Evolutionary conservation across 495 filamentous ascomycete genomes (phyloP), one percentile per base, ranked within the genome.

Genomic region (Penicillium silybi): DNA sequence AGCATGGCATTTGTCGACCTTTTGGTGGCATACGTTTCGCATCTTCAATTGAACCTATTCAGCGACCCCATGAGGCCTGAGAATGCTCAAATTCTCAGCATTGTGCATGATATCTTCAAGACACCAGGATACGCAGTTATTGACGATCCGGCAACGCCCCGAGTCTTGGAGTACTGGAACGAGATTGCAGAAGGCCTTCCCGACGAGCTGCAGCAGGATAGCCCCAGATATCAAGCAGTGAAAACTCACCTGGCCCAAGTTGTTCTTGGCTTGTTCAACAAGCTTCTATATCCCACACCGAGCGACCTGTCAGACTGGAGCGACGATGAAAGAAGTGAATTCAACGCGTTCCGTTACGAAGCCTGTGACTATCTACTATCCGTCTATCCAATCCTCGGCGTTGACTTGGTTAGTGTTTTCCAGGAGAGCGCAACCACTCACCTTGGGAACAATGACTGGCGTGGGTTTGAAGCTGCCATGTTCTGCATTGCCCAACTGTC

Each of bases 91-190:
- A 47, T 75, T n/a, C 70, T 85, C 11, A 50, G 65, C 13, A 69
- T 76, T 7, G 66, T 88, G 11, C 77, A 80, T 46, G 80, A 81
- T 1, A 74, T 97, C 17, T 76, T 92, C 42, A 80, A 78, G 23
- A 81, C 82, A 6, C 79, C 86, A 34, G 90, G 90, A 7, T 83
- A 85, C 64, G 83, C 89, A 3, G 85, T 85, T 4, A 82, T 82
- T 20, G 89, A 95, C 15, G 89, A 97, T 58, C 73, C 78, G 39
- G 83, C 95, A 37, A 90, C 89, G 38, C 80, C 86, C 2, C 80
- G 82, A 4, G 84, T 85, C 2, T 73, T 96, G 23, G 88, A 96
- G 54, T 96, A 92, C 69, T 96, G 92, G 91, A 86, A 78, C 10
- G 75, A 72, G 23, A 70, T 67, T 43, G 74, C 73, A 0, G 74